Evolutionary conservation across 2,329 filamentous ascomycete species (phyloP).

Genomic region (Aspergillus ochraceoroseus): DNA sequence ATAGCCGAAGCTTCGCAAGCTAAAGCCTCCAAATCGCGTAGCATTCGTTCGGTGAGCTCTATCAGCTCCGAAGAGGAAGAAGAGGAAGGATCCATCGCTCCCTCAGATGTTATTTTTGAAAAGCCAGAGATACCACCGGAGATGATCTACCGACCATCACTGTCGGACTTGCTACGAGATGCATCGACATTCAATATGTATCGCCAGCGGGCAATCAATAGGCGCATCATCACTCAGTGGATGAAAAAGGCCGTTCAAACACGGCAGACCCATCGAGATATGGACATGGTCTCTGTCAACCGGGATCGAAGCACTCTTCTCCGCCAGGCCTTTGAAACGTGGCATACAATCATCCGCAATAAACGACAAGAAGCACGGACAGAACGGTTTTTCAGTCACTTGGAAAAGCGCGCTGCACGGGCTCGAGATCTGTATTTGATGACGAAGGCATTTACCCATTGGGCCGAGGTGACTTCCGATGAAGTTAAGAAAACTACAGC

Average conservation of each 20-base stretch:
- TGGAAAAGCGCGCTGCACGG: constrained; percentile 57
- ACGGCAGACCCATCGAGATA: constrained; percentile 35
- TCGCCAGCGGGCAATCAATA: constrained; percentile 36
- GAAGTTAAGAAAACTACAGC: constrained; percentile 62
- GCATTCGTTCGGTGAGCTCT: constrained; percentile 21
- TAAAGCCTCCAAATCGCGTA: constrained; percentile 13
- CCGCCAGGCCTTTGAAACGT: constrained; percentile 50
- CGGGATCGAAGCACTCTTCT: constrained; percentile 51
- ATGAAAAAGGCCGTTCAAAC: constrained; percentile 41
- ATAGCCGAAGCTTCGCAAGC: constrained; percentile 22
- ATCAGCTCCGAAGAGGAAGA: constrained; percentile 9
- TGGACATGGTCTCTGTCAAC: constrained; percentile 45
- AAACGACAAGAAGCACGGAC: constrained; percentile 46
- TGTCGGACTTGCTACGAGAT: constrained; percentile 50
- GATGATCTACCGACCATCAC: constrained; percentile 47
- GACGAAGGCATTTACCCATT: constrained; percentile 62
- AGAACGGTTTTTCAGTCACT: constrained; percentile 51
- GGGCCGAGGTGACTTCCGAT: constrained; percentile 61
- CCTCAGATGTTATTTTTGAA: constrained; percentile 24
- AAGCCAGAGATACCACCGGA: constrained; percentile 32
- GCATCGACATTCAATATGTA: constrained; percentile 48
- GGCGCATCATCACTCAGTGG: constrained; percentile 47
- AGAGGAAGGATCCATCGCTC: constrained; percentile 18
- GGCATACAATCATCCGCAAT: constrained; percentile 41
- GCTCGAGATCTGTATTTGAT: constrained; percentile 63